Conservation (phyloP, 2,329 filamentous ascomycete species). For the Phialophora macrospora region DNA sequence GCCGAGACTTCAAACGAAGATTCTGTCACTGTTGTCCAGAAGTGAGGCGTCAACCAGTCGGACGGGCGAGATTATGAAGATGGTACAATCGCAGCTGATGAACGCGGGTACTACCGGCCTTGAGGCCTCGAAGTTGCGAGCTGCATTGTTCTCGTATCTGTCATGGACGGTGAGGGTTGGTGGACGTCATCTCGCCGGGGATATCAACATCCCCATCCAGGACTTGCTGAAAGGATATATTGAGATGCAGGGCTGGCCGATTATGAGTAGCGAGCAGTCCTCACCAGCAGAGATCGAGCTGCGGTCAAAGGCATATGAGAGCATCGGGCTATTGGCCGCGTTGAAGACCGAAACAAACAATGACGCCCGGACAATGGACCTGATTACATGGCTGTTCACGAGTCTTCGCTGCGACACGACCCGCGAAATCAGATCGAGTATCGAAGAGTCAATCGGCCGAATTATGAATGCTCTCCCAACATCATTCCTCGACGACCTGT, state of each 20-base stretch:
- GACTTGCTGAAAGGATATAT: slow-evolving; percentile 78
- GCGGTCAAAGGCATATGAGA: slow-evolving; percentile 84
- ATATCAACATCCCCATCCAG: slow-evolving; percentile 63
- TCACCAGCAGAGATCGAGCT: slow-evolving; percentile 64
- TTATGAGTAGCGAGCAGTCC: slow-evolving; percentile 54
- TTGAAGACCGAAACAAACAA: slow-evolving; percentile 61
- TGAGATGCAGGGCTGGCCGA: slow-evolving; percentile 81
- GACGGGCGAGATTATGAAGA: slow-evolving; percentile 67
- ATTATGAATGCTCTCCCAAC: slow-evolving; percentile 64
- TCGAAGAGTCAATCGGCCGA: slow-evolving; percentile 85
- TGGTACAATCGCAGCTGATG: slow-evolving; percentile 69
- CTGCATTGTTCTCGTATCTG: slow-evolving; percentile 82
- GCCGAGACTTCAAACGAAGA: slow-evolving; percentile 75
- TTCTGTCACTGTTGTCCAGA: slow-evolving; percentile 75
- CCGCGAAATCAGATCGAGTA: slow-evolving; percentile 77
- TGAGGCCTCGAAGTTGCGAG: slow-evolving; percentile 78
- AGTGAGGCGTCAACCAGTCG: slow-evolving; percentile 75
- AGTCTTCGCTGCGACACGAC: slow-evolving; percentile 79
- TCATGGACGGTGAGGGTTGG: slow-evolving; percentile 84
- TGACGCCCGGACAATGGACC: slow-evolving; percentile 54
- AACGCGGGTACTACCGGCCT: slow-evolving; percentile 61
- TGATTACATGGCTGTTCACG: slow-evolving; percentile 78
- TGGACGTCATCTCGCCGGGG: slow-evolving; percentile 56
- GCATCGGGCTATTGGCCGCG: slow-evolving; percentile 78
- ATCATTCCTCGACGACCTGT: slow-evolving; percentile 45